Evolutionary conservation across 2,329 filamentous ascomycete species (phyloP), one percentile per base, ranked within the genome.

Genomic region (Epichloe elymi): DNA sequence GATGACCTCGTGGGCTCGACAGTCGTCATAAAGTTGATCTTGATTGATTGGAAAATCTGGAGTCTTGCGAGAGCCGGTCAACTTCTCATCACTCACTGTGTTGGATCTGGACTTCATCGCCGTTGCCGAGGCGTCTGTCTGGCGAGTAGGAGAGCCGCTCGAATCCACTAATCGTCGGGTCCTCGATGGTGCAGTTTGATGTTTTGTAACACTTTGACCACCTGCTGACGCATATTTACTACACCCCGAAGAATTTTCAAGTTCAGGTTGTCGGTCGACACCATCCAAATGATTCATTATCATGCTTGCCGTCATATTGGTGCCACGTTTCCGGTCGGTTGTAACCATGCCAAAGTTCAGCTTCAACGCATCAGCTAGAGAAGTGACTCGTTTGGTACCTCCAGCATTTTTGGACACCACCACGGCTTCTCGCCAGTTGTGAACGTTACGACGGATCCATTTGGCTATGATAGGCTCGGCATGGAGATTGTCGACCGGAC

Each of bases 391-490:
- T 73, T 98, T 98, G 46, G 93, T 97, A 53, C 93, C 93, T 51
- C 93, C 93, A 2, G 93, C 87, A 63, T 98, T 98, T 74, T 98
- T 98, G 64, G 91, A 97, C 20, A 98, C 93, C 15, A 96, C 90
- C 6, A 98, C 93, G 10, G 88, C 89, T 59, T 96, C 85, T 55
- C 76, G 81, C 93, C 93, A 98, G 57, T 86, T 81, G 14, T 80
- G 75, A 39, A 98, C 85, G 63, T 96, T 93, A 66, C 85, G 81
- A 54, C 85, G 84, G 61, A 98, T 95, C 93, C 93, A 98, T 60
- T 88, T 86, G 50, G 91, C 89, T 61, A 98, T 88, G 56, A 97
- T 78, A 15, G 93, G 91, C 67, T 98, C 93, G 48, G 93, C 93
- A 60, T 95, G 88, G 49, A 98, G 82, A 64, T 98, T 97, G 69